Conservation (phyloP, 2,329 filamentous ascomycete species). For the Aureobasidium sp. region DNA sequence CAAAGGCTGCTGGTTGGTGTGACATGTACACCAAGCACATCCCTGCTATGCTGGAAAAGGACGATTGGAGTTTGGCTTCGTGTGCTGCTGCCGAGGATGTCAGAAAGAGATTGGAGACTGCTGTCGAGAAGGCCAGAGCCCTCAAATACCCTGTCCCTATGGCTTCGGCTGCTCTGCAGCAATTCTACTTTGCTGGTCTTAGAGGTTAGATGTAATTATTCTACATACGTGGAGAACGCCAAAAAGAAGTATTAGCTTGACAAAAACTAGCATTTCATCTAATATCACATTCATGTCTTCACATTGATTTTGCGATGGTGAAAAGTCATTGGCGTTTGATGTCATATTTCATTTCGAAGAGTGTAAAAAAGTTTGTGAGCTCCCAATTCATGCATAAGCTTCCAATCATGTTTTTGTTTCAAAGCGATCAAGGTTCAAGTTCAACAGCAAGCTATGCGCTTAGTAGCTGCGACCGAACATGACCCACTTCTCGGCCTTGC, state of each 20-base stretch:
- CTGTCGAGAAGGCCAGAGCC: slow-evolving; percentile 33
- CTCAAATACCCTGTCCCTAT: slow-evolving; percentile 30
- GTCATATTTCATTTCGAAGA: slow-evolving; percentile 7
- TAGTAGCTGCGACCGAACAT: slow-evolving; percentile 67
- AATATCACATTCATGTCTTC: background rate
- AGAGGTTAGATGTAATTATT: slow-evolving; percentile 3
- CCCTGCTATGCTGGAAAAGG: slow-evolving; percentile 29
- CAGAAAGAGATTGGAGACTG: slow-evolving; percentile 31
- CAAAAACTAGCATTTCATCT: background rate
- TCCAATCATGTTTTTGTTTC: background rate
- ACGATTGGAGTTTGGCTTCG: slow-evolving; percentile 28
- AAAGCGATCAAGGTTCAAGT: background rate
- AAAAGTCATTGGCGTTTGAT: background rate
- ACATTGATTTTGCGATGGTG: background rate
- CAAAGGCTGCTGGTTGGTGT: slow-evolving; percentile 41
- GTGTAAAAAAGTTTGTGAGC: background rate
- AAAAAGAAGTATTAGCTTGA: background rate
- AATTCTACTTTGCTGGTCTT: slow-evolving; percentile 28
- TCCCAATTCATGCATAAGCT: background rate
- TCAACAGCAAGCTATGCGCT: background rate
- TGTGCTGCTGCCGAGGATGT: slow-evolving; percentile 34
- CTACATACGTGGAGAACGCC: background rate
- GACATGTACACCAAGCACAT: slow-evolving; percentile 36
- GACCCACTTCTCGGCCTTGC: slow-evolving; percentile 74
- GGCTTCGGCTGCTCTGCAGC: slow-evolving; percentile 29